phyloP scores from a whole-genome alignment of 305 asterid species.

The Euphrasia arctica region DNA sequence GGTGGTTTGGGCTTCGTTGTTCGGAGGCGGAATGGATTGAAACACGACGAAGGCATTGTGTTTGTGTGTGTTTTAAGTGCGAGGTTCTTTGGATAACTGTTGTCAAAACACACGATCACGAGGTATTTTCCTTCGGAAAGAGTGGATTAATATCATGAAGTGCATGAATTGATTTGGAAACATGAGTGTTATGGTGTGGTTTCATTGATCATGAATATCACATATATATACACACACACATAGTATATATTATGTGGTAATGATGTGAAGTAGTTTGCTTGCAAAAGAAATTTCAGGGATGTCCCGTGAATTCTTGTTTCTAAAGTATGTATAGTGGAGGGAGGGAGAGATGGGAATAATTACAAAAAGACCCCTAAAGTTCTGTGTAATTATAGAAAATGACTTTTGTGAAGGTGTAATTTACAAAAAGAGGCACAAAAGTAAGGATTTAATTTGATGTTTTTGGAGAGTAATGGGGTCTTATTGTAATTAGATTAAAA shows the following conservation, averaged over 20 bases:
- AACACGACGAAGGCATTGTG: conserved; percentile 61
- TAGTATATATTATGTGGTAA: conserved; percentile 32
- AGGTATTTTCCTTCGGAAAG: conserved; percentile 60
- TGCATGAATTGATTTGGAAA: conserved; percentile 81
- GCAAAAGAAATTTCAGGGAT: conserved; percentile 50
- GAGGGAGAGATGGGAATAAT: conserved; percentile 5
- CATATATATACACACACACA: background rate
- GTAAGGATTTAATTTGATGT: background rate
- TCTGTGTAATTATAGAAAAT: background rate
- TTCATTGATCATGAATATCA: conserved; percentile 39
- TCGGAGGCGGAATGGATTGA: conserved; percentile 60
- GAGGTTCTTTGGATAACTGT: too few relatives aligned
- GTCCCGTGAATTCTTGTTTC: conserved; percentile 76
- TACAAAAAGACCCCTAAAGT: background rate
- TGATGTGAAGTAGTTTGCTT: conserved; percentile 34
- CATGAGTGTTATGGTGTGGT: conserved; percentile 41
- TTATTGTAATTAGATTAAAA: background rate
- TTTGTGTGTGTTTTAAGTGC: background rate
- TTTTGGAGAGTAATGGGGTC: background rate
- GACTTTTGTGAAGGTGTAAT: background rate
- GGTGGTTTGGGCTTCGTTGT: conserved; percentile 37
- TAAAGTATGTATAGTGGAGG: conserved; percentile 24
- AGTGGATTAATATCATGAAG: conserved; percentile 76
- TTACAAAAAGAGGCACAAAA: background rate
- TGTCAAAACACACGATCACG: conserved; percentile 36